Percentiles rank a stretch among this genome's conserved stretches.
These are phyloP conservation scores for Lizonia empirigonia DNA, from an alignment of 2,329 filamentous ascomycete species.

Conservation along the genomic window DNA sequence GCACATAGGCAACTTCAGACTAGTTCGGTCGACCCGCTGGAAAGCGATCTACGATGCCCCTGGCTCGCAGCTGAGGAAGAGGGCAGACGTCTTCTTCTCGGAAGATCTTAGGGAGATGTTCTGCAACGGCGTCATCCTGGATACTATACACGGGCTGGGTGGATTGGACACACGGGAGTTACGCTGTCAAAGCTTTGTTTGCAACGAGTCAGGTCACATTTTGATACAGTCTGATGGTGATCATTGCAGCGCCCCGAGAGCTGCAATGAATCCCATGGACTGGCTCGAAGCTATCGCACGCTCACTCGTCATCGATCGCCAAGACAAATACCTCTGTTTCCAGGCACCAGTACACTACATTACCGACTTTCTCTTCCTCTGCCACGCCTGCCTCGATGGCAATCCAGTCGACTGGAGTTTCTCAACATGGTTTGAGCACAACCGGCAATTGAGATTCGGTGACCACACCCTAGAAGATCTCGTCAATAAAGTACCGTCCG, in stretches of 20 bases:
- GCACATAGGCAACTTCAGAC: conserved; percentile 40
- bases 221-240: conserved; percentile 16
- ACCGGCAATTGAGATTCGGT: conserved; percentile 26
- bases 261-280: conserved; percentile 21
- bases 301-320: conserved; percentile 36
- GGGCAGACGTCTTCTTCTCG: conserved; percentile 29
- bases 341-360: conserved; percentile 32
- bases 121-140: conserved; percentile 35
- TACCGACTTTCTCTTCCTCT: conserved; percentile 35
- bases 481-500: conserved; percentile 13
- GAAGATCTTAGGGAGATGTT: conserved; percentile 30
- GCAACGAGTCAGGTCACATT: conserved; percentile 23
- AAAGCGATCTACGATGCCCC: conserved; percentile 37
- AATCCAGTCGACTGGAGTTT: conserved; percentile 35
- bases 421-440: conserved; percentile 35
- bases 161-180: conserved; percentile 34
- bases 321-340: conserved; percentile 41
- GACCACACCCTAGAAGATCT: conserved; percentile 23
- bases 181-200: conserved; percentile 35
- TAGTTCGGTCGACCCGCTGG: conserved; percentile 27
- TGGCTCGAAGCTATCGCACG: conserved; percentile 31
- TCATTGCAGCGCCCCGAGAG: conserved; percentile 14
- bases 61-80: conserved; percentile 22
- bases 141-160: conserved; percentile 31
- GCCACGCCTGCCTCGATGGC: conserved; percentile 26